Conservation (phyloP, 1,284 basidiomycete genomes). For the Boletus hoseneyae region DNA sequence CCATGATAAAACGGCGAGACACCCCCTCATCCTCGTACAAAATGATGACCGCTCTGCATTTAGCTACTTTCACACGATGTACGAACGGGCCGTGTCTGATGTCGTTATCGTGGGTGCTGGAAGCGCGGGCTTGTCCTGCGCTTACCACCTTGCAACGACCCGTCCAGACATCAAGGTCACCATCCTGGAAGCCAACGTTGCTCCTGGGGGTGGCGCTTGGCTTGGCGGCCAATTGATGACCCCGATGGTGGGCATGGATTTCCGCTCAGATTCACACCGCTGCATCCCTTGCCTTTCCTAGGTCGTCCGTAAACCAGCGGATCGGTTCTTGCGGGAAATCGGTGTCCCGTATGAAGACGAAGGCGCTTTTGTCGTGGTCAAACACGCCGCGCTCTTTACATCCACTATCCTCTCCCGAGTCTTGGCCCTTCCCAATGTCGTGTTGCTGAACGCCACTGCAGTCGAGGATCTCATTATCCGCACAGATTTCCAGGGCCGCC, state of each 20-base stretch:
- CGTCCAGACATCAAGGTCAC: conserved; percentile 79
- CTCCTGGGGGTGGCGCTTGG: conserved; percentile 81
- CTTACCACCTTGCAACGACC: conserved; percentile 66
- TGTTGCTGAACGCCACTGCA: conserved; percentile 73
- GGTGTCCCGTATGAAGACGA: conserved; percentile 83
- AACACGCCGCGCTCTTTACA: conserved; percentile 81
- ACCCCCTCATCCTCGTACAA: background rate
- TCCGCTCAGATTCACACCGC: background rate
- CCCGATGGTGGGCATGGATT: conserved; percentile 56
- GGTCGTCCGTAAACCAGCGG: conserved; percentile 80
- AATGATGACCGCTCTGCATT: conserved; percentile 4
- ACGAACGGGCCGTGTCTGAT: conserved; percentile 73
- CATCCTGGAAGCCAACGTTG: conserved; percentile 79
- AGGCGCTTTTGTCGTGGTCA: conserved; percentile 76
- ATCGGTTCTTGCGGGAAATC: conserved; percentile 70
- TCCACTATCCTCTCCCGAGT: conserved; percentile 76
- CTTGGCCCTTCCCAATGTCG: conserved; percentile 71
- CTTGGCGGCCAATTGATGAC: conserved; percentile 83
- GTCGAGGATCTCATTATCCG: conserved; percentile 76
- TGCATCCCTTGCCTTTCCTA: conserved; percentile 21
- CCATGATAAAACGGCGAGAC: conserved; percentile 71
- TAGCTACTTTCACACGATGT: conserved; percentile 72
- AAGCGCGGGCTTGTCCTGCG: conserved; percentile 76
- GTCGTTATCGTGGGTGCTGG: conserved; percentile 81
- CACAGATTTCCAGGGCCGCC: conserved; percentile 53